Conservation (phyloP, 2,329 filamentous ascomycete genomes). For the Fusarium subtropicale region DNA sequence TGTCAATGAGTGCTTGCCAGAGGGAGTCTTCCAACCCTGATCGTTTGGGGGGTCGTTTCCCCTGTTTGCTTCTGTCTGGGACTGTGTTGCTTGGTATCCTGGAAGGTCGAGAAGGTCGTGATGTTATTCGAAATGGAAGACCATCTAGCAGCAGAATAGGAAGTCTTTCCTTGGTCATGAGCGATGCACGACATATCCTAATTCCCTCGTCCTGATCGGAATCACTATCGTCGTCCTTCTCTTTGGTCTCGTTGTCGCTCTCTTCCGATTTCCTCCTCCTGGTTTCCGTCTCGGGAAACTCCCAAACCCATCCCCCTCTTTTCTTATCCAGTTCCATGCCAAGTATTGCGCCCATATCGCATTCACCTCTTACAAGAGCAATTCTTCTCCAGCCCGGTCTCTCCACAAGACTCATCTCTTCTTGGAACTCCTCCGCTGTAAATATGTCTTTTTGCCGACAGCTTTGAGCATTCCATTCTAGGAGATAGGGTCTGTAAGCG, state of each 20-base stretch:
- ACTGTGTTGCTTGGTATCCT: constrained; percentile 10
- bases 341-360: constrained; percentile 34
- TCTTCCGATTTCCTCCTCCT: neutral
- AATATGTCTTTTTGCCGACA: constrained; percentile 37
- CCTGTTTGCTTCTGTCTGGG: neutral
- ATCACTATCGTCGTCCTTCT: constrained; percentile 1
- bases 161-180: constrained; percentile 36
- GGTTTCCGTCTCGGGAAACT: constrained; percentile 40
- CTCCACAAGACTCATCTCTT: constrained; percentile 35
- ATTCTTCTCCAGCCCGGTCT: constrained; percentile 38
- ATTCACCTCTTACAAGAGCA: constrained; percentile 41
- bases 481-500: constrained; percentile 31
- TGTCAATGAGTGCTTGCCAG: constrained; percentile 35
- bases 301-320: constrained; percentile 40
- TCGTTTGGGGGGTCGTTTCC: constrained; percentile 6
- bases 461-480: constrained; percentile 43
- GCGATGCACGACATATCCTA: constrained; percentile 41
- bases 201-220: constrained; percentile 28
- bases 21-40: constrained; percentile 40
- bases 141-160: constrained; percentile 44
- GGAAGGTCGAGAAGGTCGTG: constrained; percentile 11
- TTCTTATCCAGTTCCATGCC: constrained; percentile 35
- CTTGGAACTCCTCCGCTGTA: constrained; percentile 32
- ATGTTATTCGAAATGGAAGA: constrained; percentile 19
- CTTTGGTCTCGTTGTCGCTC: neutral